Base-by-base conservation (phyloP, 2,329 filamentous ascomycete genomes). In the Penicillium sp. region DNA sequence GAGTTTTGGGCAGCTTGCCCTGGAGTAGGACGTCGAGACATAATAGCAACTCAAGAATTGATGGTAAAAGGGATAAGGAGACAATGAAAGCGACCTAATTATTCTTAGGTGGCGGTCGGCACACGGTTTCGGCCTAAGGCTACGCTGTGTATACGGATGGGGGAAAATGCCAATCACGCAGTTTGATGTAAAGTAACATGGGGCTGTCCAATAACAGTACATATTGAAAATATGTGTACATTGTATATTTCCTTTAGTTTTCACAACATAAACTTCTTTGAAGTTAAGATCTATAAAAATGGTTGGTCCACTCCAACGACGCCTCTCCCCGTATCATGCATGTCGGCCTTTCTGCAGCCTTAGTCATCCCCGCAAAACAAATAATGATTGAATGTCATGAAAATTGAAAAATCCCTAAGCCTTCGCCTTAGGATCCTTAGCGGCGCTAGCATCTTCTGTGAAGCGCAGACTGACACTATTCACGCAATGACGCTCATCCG, bases 401-500 rank as follows among this genome's bases (percentile, higher is more conserved):
- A 23, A 19, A 16, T 23, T 11, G 5, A 4, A 23, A 19, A 16
- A 15, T 4, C 2, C 5, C 65, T 51, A 73, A 25, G 62, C 70
- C 61, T 73, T 72, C 1, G 70, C 58, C 59, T 72, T 71, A 11
- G 52, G 60, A 40, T 63, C 21, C 45, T 55, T 49, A 3, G 45
- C 31, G 21, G 58, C 48, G 9, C 79, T 77, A 66, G 84, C 83
- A 61, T 90, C 87, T 48, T 90, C 79, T 2, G 80, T 83, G 71
- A 99, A 97, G 67, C 87, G 94, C 76, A 97, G 79, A 72, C 90
- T 95, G 52, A 97, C 78, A 70, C 91, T 94, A 73, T 97, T 99
- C 57, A 99, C 94, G 71, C 94, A 99, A 79, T 99, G 94, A 60
- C 94, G 84, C 84, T 99, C 94, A 73, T 99, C 89, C 21, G 92